Base-by-base conservation (phyloP, 2,329 filamentous ascomycete species). In the Fusarium fracticaudum region DNA sequence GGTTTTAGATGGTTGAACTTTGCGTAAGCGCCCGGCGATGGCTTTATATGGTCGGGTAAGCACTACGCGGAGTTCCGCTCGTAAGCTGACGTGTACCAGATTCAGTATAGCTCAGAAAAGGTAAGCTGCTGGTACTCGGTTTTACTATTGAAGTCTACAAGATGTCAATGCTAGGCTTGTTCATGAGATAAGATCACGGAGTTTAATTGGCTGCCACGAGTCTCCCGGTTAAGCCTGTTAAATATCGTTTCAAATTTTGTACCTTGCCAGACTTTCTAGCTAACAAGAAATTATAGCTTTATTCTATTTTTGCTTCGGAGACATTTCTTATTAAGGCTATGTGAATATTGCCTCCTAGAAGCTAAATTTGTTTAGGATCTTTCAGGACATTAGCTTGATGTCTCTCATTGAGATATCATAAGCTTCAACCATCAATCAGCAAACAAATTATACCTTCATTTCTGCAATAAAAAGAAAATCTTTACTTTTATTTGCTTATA, bases 1-100 rank as follows among this genome's bases (percentile, higher is more conserved):
- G 6, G 22, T 1, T 48, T 17, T 0, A 12, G 4, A 31, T 2
- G 10, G 1, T 11, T 15, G 6, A 11, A 0, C 1, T 15, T 31
- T 12, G 20, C 3, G 9, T 3, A 9, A n/a, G 18, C 13, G 24
- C 13, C 1, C 14, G 13, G 10, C 3, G 3, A n/a, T 2, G 8
- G 14, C 11, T 54, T n/a, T 40, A n/a, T 40, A 29, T 8, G 2
- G 14, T 8, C 5, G 11, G 4, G 18, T 38, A 40, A 40, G 35
- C 18, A 14, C 1, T 54, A 54, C 5, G 13, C 24, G 24, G 24
- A 38, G 15, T 5, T 24, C 48, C 31, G 31, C 12, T 14, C 7
- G 35, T 40, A 54, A 40, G 51, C 35, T 40, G 14, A 53, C 8
- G 4, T 18, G 2, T 18, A 8, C 50, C 33, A 26, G 5, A 29